phyloP scores from a whole-genome alignment of 2,329 filamentous ascomycete species.

The Tolypocladium amazonense region DNA sequence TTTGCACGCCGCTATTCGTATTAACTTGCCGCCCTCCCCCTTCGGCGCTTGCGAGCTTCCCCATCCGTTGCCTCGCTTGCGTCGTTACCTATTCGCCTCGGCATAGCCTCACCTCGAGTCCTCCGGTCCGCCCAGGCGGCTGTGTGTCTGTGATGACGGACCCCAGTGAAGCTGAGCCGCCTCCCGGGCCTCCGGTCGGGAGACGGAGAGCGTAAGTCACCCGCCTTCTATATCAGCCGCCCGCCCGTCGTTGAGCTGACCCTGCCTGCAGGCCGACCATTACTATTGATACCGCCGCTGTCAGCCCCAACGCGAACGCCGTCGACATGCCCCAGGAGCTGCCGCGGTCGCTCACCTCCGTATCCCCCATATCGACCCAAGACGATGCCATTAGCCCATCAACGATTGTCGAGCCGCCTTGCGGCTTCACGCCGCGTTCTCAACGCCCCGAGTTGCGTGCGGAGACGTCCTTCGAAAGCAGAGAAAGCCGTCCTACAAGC shows the following conservation, averaged over 20 bases:
- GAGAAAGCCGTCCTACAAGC: constrained; percentile 57
- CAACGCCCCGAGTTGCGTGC: constrained; percentile 33
- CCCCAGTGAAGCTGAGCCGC: constrained; percentile 8
- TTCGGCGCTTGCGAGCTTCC: not conserved
- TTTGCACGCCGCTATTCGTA: not conserved
- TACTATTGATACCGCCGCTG: constrained; percentile 41
- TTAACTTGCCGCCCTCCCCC: not conserved
- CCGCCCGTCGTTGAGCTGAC: constrained; percentile 3
- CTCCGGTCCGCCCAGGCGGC: constrained; percentile 5
- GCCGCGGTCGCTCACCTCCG: constrained; percentile 5
- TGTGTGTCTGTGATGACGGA: constrained; percentile 12
- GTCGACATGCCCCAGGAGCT: constrained; percentile 17
- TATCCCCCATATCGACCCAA: constrained; percentile 23
- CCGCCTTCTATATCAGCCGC: not conserved
- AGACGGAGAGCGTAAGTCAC: constrained; percentile 27
- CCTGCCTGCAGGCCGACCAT: constrained; percentile 35
- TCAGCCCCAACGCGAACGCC: constrained; percentile 15
- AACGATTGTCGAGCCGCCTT: constrained; percentile 21
- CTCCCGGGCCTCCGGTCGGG: constrained; percentile 9
- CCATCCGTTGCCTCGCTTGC: not conserved
- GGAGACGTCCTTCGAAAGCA: constrained; percentile 54
- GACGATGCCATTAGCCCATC: constrained; percentile 31
- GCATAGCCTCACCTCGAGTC: constrained; percentile 4
- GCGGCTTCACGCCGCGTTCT: constrained; percentile 14
- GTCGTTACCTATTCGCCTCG: not conserved